Evolutionary conservation across 1,284 basidiomycete genomes (phyloP), one percentile per base, ranked within the genome.

Genomic region (Apiotrichum gracile): DNA sequence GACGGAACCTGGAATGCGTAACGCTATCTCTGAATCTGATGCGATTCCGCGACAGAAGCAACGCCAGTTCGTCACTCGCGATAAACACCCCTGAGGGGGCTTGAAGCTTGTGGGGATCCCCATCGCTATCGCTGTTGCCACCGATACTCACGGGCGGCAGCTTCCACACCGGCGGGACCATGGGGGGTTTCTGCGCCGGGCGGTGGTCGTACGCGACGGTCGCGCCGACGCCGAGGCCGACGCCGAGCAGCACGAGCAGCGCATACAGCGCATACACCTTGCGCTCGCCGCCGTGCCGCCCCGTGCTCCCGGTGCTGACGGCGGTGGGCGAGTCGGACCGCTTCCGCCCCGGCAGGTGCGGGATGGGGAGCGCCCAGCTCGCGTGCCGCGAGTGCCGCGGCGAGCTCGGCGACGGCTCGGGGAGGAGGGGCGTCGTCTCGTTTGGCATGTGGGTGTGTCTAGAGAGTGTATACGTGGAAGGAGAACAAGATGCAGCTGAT

Each of bases 91-190:
- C n/a, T n/a, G n/a, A n/a, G n/a, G n/a, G n/a, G n/a, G n/a, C n/a
- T n/a, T n/a, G n/a, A n/a, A n/a, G n/a, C n/a, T n/a, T n/a, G n/a
- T n/a, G n/a, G n/a, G n/a, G n/a, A n/a, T n/a, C 19, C 4, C 19
- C 43, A 22, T 3, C 43, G 3, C 19, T 14, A 26, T 21, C 27
- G 19, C 27, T 21, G 8, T n/a, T 9, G 7, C 35, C 35, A 19
- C 17, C 35, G 6, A 10, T 7, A 49, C 57, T 45, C 40, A 59
- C 57, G 7, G 57, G 57, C 2, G 57, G 57, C 24, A 59, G 27
- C 38, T 39, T 52, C 40, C 43, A 55, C 21, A 59, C 46, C 10
- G 57, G 57, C 17, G 57, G 57, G 21, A 59, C 57, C 57, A 59
- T 59, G 8, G 57, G 57, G 33, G 47, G 47, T 38, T 55, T 47